phyloP scores from a whole-genome alignment of 192 early-diverging fungal species.

The Phlyctochytrium planicorne region DNA sequence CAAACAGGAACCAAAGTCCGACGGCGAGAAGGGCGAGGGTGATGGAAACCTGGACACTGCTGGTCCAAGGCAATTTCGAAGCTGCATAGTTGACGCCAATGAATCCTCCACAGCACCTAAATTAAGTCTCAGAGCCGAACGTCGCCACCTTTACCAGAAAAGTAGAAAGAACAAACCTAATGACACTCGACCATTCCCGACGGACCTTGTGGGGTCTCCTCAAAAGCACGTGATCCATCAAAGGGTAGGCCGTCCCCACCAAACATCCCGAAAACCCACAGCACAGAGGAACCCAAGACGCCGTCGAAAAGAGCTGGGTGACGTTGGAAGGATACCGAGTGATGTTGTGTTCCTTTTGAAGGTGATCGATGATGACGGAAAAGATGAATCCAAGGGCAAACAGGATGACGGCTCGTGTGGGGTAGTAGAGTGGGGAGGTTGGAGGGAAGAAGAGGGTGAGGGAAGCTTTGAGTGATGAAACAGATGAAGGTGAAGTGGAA shows the following conservation, averaged over 20 bases:
- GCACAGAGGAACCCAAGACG: constrained; percentile 61
- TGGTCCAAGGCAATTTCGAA: constrained; percentile 62
- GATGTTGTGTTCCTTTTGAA: constrained; percentile 61
- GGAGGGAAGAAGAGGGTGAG: constrained; percentile 2
- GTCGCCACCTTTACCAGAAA: constrained; percentile 13
- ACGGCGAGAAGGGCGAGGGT: constrained; percentile 57
- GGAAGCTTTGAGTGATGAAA: background rate
- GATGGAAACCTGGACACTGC: constrained; percentile 57
- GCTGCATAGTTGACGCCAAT: constrained; percentile 68
- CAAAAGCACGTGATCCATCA: constrained; percentile 49
- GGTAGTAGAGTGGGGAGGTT: constrained; percentile 2
- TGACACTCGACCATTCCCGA: constrained; percentile 55
- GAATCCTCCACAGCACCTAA: constrained; percentile 42
- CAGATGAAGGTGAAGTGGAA: background rate
- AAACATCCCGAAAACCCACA: constrained; percentile 60
- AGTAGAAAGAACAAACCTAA: constrained; percentile 42
- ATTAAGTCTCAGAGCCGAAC: constrained; percentile 12
- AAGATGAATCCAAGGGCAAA: constrained; percentile 64
- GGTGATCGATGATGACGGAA: constrained; percentile 61
- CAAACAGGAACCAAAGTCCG: constrained; percentile 73
- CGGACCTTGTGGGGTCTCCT: constrained; percentile 35
- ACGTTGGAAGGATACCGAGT: constrained; percentile 45
- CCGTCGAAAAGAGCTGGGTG: constrained; percentile 48
- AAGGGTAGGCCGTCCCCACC: constrained; percentile 61
- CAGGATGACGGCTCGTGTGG: constrained; percentile 47